Evolutionary conservation across 345 rosid genomes (phyloP), one percentile per base, ranked within the genome.

Genomic region (Ceriops decandra): DNA sequence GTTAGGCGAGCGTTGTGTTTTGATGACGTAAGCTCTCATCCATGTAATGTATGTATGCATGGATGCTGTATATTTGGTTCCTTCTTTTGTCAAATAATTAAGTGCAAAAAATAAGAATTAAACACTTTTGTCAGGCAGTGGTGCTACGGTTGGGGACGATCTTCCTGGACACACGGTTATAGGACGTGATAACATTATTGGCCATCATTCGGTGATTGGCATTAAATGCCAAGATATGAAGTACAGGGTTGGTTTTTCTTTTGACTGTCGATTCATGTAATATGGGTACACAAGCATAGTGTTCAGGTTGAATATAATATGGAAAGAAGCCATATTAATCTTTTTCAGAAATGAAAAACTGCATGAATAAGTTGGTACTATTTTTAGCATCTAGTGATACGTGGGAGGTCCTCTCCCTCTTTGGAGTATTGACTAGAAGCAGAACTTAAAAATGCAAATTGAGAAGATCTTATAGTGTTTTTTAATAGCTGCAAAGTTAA

Each of bases 201-300:
- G 96, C 54, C 85, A 91, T 77, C 90, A 91, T 70, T 85, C 97
- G 7, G 88, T 82, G 56, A 85, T 93, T 76, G 99, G 97, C 62
- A 80, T 85, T 65, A 89, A 93, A 83, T 93, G 99, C 77, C 99
- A 93, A 75, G 97, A 91, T 80, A 64, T 87, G 83, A 93, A 93
- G 76, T 93, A 88, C 82, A 74, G 87, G 97, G 99, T 89, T 61
- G 47, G 58, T 64, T 70, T 38, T 49, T n/a, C 62, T 68, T 17
- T 19, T 7, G 11, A 15, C 9, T 54, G 10, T 54, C 5, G 27
- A 7, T 54, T 54, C 13, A n/a, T 54, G 16, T n/a, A n/a, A 22
- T 54, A 28, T 53, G 26, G 58, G 26, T 10, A 11, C 58, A 6
- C 16, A 16, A 16, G 16, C 4, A 0, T 38, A 38, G 16, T 36